Base-by-base conservation (phyloP, 305 asterid species). In the Fraxinus greggii region DNA sequence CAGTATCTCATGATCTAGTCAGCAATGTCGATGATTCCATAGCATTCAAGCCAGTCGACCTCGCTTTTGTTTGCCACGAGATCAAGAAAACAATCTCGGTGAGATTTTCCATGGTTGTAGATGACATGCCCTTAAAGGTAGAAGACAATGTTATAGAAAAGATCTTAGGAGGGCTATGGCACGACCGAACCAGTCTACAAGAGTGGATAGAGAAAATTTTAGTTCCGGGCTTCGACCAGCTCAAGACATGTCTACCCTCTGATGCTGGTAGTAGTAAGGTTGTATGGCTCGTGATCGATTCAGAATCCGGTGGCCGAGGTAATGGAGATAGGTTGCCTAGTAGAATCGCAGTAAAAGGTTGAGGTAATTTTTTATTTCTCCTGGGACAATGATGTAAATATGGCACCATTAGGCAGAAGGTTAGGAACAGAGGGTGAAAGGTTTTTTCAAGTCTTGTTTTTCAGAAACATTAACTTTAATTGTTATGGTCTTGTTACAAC, bases 91-190 rank as follows among this genome's bases (percentile, higher is more conserved):
- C 97, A 1, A 91, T 93, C 72, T 73, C 86, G 0, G 88, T 86
- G 26, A 92, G 87, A 28, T 94, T 93, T 86, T 86, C 96, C 36
- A 86, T 86, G 83, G 87, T 78, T 0, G 84, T 91, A 1, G 97
- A 90, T 3, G 95, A 91, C 38, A 28, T 90, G 79, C 65, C 91
- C 19, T 86, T 95, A 8, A 90, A 93, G 84, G 93, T 95, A 0
- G 95, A 89, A 35, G 96, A 95, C 15, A 90, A 89, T 17, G 92
- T 87, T 5, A 35, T 89, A 9, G 93, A 94, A 85, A 93, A 88
- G 84, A 92, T 94, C 85, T 13, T 92, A 5, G 97, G 95, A 1
- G 99, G 98, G 7, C 79, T 95, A 42, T 95, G 97, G 96, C 91
- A 90, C 74, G 98, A 94, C 51, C 83, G 86, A 74, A 85, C 89